These are phyloP conservation scores for Pseudognaphalium luteoalbum DNA, from an alignment of 129 eudicot genomes.

Conservation along the genomic window DNA sequence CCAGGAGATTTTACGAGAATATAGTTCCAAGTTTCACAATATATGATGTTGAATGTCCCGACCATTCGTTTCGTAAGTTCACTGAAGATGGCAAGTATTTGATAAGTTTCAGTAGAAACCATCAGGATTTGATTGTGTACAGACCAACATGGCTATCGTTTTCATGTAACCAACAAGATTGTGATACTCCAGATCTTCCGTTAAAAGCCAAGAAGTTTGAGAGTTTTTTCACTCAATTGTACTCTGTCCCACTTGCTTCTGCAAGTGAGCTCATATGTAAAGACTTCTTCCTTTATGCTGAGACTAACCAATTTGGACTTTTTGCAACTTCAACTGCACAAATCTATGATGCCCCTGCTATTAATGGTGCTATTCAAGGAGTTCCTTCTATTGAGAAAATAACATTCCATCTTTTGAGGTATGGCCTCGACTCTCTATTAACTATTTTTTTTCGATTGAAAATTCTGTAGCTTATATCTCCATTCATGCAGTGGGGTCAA, in stretches of 20 bases:
- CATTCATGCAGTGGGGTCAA: not conserved
- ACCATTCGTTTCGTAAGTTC: constrained; percentile 90
- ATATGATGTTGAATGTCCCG: constrained; percentile 92
- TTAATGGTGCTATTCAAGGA: constrained; percentile 90
- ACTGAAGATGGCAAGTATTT: constrained; percentile 94
- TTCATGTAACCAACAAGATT: constrained; percentile 76
- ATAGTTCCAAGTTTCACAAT: constrained; percentile 85
- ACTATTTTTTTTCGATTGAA: not conserved
- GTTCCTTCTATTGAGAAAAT: constrained; percentile 90
- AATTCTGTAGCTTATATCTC: not conserved
- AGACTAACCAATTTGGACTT: constrained; percentile 70
- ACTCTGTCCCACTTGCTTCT: constrained; percentile 79
- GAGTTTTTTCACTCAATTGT: constrained; percentile 84
- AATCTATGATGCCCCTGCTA: constrained; percentile 83
- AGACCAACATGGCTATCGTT: constrained; percentile 86
- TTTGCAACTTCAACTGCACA: constrained; percentile 97
- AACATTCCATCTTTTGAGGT: constrained; percentile 94
- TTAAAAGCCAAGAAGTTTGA: constrained; percentile 75
- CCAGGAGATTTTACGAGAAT: constrained; percentile 89
- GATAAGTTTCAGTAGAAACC: constrained; percentile 87
- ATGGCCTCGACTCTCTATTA: constrained; percentile 23
- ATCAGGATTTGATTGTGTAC: constrained; percentile 89
- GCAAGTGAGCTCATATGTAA: constrained; percentile 92
- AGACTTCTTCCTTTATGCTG: constrained; percentile 87
- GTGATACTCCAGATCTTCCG: constrained; percentile 70